Base-by-base conservation (phyloP, 2,329 filamentous ascomycete species). In the Aspergillus tamarii region DNA sequence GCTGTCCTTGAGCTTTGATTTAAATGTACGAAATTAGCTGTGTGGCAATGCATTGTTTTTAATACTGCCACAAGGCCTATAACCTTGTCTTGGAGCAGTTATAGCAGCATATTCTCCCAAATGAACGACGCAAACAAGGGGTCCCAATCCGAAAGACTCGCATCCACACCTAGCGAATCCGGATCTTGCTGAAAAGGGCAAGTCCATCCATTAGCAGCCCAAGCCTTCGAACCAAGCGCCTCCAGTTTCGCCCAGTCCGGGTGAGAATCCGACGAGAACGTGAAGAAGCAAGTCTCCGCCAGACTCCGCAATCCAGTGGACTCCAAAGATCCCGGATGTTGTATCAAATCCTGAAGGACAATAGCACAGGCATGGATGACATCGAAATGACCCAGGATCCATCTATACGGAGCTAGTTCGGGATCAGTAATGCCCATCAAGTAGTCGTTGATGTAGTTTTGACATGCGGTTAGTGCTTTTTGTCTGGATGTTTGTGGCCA, bases 71-170 rank as follows among this genome's bases (percentile, higher is more conserved):
- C 14, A 36, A 36, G 5, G 1, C 14, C 34, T 14, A 36, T 7
- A 3, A 1, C 0, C 6, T 16, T 36, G 14, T 2, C 14, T 36
- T 36, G 1, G 10, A 2, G 3, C 21, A n/a, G 5, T 30, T 32
- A 52, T 52, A 52, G 8, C 48, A 52, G 10, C 48, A 52, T 28
- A 19, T 30, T 32, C 48, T 52, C 48, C 48, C 48, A 52, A 5
- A 52, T 19, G 12, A 52, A 30, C 2, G 48, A 52, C 7, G 48
- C 28, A 52, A 52, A 52, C 26, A 52, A n/a, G 12, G 48, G 48
- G 11, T 52, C 48, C 10, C 28, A 52, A 30, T 52, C 48, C 8
- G 48, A 28, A 8, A 52, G 48, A 32, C 48, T 52, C 12, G 23
- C 26, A 32, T 52, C 48, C 4, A 14, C 14, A 28, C 28, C 26